phyloP scores from a whole-genome alignment of 2,329 filamentous ascomycete species.

The Penicillium oxalicum region DNA sequence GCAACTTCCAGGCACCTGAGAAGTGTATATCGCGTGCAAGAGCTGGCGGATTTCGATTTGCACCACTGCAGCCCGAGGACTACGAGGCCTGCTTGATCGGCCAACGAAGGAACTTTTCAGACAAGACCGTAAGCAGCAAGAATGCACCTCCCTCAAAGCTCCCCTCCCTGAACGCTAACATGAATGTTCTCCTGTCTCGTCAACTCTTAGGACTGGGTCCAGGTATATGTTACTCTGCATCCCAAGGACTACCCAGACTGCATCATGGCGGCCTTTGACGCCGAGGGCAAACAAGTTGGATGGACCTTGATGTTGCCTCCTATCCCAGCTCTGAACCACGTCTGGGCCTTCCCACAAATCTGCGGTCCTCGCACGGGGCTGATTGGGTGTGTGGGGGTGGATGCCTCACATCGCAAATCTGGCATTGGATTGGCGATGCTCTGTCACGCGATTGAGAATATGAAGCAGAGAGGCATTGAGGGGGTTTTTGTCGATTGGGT shows the following conservation, averaged over 20 bases:
- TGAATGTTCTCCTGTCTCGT: neutral
- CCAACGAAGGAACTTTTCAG: conserved; percentile 36
- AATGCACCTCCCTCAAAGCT: neutral
- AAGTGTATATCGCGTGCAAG: conserved; percentile 32
- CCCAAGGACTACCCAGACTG: conserved; percentile 33
- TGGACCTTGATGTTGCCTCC: conserved; percentile 43
- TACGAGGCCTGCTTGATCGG: conserved; percentile 37
- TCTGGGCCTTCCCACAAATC: conserved; percentile 40
- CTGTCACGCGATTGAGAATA: conserved; percentile 40
- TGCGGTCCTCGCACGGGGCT: conserved; percentile 39
- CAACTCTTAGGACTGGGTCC: conserved; percentile 36
- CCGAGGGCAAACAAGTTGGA: conserved; percentile 35
- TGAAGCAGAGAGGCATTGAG: conserved; percentile 38
- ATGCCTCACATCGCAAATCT: conserved; percentile 31
- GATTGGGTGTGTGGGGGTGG: conserved; percentile 43
- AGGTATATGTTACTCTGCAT: conserved; percentile 35
- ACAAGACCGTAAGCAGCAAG: conserved; percentile 27
- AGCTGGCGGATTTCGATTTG: conserved; percentile 33
- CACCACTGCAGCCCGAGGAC: conserved; percentile 30
- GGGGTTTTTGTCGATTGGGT: conserved; percentile 44
- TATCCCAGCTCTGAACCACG: conserved; percentile 21
- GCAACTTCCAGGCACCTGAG: conserved; percentile 28
- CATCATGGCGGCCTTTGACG: conserved; percentile 40
- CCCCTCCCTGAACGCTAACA: neutral
- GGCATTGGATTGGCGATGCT: conserved; percentile 41